Evolutionary conservation across 257 asterid genomes (phyloP).

Genomic region (Forsythia suspensa): DNA sequence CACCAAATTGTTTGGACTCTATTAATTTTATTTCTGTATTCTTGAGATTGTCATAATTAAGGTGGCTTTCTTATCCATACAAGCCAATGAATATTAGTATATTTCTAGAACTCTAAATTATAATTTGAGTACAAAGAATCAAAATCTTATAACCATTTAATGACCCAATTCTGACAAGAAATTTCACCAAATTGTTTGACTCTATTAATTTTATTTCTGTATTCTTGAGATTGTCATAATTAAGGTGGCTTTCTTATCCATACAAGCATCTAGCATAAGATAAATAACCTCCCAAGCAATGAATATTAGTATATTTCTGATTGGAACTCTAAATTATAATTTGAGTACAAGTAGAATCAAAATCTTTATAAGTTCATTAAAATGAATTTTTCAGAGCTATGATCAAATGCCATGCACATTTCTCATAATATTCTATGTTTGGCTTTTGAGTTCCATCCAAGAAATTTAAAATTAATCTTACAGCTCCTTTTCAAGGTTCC

Average conservation of each 20-base stretch:
- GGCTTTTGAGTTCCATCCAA: conserved; percentile 1
- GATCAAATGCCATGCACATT: background rate
- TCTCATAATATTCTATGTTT: background rate
- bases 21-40: conserved; percentile 10
- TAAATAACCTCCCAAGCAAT: too few relatives aligned
- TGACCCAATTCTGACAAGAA: conserved; percentile 5
- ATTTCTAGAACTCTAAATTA: background rate
- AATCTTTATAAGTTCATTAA: background rate
- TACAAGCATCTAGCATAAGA: too few relatives aligned
- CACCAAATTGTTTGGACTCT: background rate
- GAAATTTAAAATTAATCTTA: background rate
- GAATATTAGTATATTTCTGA: background rate
- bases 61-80: conserved; percentile 1
- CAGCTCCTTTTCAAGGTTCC: conserved; percentile 1
- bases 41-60: conserved; percentile 4
- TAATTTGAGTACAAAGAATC: too few relatives aligned
- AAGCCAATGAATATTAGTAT: background rate
- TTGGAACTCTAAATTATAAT: background rate
- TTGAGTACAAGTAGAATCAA: background rate
- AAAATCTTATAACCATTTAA: too few relatives aligned
- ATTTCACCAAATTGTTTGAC: background rate
- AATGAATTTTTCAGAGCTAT: background rate
- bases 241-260: conserved; percentile 7
- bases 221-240: background rate
- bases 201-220: conserved; percentile 10